Evolutionary conservation across 148 eudicot genomes (phyloP), one percentile per base, ranked within the genome.

Genomic region (Vaccinium corymbosum): DNA sequence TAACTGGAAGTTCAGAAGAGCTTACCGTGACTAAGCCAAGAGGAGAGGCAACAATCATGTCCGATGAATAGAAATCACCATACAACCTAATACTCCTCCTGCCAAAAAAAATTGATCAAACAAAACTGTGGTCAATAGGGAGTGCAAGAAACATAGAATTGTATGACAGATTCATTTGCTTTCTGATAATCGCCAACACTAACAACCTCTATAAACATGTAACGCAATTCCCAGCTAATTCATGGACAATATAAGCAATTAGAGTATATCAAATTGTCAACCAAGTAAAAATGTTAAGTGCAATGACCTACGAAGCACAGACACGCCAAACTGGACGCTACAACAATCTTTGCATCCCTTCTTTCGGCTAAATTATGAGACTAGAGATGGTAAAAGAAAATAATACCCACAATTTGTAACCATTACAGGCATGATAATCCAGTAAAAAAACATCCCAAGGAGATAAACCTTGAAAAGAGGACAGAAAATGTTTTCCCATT

Each of bases 21-120:
- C 95, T 92, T 92, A 97, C 99, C 51, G 93, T 92, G 80, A 94
- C 87, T 86, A 97, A 85, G 79, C 98, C 99, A 73, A 97, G 92
- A 85, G 99, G 98, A 87, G 99, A 95, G 80, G 98, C 96, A 84
- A 97, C 86, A 78, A 97, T 95, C 83, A 95, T 80, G 87, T 97
- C 98, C 35, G 97, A 94, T 49, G 95, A 86, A 87, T 97, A 93
- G 88, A 94, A 94, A 88, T 96, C 94, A 76, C 91, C 90, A 80
- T 94, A 96, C 86, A 97, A 81, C 87, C 88, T 91, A 87, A 92
- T 86, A 86, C 91, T 91, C 84, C 91, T 90, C 95, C 98, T 94
- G 86, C 52, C 84, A 81, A 80, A 83, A 17, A 84, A 78, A 76
- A 59, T 78, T 75, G 15, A 48, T 12, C 27, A 64, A 76, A 38